Percentiles rank a stretch among this genome's conserved stretches.
Conservation (phyloP, 495 filamentous ascomycete species). For the Trichoderma erinaceum region DNA sequence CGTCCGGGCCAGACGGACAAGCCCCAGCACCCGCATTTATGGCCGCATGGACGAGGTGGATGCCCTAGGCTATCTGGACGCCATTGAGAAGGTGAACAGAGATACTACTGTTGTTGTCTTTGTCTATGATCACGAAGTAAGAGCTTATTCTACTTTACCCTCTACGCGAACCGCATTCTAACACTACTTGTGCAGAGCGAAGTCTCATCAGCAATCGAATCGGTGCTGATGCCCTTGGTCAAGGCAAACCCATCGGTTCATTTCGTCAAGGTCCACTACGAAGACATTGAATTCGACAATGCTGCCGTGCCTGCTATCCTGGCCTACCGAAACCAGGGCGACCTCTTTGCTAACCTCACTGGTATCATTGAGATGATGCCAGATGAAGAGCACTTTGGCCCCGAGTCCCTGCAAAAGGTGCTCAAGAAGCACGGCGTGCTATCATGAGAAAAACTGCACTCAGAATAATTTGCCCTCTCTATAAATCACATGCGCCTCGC, state of each 20-base stretch:
- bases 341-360: conserved; percentile 84
- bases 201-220: conserved; percentile 69
- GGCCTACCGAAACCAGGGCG: conserved; percentile 76
- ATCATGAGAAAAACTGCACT: conserved; percentile 18
- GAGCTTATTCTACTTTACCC: conserved; percentile 23
- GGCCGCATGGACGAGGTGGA: conserved; percentile 79
- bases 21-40: conserved; percentile 67
- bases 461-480: not conserved
- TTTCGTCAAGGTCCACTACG: conserved; percentile 86
- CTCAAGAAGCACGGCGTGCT: conserved; percentile 43
- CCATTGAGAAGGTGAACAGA: conserved; percentile 77
- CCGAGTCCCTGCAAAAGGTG: conserved; percentile 40
- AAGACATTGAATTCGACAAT: conserved; percentile 91
- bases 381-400: conserved; percentile 50
- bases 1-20: conserved; percentile 52
- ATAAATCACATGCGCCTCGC: not conserved
- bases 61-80: conserved; percentile 86
- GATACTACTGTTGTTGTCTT: conserved; percentile 91
- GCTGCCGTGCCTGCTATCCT: conserved; percentile 83
- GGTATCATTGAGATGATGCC: conserved; percentile 84
- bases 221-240: conserved; percentile 67
- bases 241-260: conserved; percentile 60
- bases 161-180: conserved; percentile 3
- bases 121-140: conserved; percentile 83
- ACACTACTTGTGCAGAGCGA: conserved; percentile 50